phyloP scores from a whole-genome alignment of 192 early-diverging fungal genomes.

The Oehlia diaphana region DNA sequence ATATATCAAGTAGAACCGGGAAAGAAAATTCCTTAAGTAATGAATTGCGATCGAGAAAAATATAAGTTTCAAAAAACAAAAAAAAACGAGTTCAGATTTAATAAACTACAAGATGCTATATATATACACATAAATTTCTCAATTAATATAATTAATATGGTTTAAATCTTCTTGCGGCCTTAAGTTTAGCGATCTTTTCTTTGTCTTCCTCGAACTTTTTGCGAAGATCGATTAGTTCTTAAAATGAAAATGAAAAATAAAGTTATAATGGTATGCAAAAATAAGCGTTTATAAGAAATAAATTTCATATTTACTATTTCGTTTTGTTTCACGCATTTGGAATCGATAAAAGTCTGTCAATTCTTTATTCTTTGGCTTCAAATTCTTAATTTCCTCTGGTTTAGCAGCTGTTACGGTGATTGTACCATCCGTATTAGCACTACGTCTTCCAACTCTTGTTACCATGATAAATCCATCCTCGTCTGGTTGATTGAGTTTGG shows the following conservation, averaged over 20 bases:
- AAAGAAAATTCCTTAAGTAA: not conserved
- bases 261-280: not conserved
- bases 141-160: constrained; percentile 63
- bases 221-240: constrained; percentile 86
- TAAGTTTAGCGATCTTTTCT: constrained; percentile 35
- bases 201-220: constrained; percentile 95
- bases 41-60: too few species aligned
- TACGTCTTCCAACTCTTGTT: constrained; percentile 64
- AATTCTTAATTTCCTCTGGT: constrained; percentile 51
- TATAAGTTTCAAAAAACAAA: too few species aligned
- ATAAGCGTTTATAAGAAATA: too few species aligned
- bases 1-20: constrained; percentile 11
- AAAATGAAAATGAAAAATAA: not conserved
- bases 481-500: constrained; percentile 78
- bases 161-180: constrained; percentile 78
- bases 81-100: not conserved
- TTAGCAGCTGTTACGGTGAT: constrained; percentile 63
- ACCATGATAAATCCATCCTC: constrained; percentile 93
- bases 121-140: too few species aligned
- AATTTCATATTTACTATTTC: constrained; percentile 63
- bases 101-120: not conserved
- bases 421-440: constrained; percentile 67
- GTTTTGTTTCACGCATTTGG: constrained; percentile 90
- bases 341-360: constrained; percentile 94
- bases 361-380: constrained; percentile 78